Evolutionary conservation across 208 protist species (phyloP).

Genomic region (Leishmania martiniquensis): DNA sequence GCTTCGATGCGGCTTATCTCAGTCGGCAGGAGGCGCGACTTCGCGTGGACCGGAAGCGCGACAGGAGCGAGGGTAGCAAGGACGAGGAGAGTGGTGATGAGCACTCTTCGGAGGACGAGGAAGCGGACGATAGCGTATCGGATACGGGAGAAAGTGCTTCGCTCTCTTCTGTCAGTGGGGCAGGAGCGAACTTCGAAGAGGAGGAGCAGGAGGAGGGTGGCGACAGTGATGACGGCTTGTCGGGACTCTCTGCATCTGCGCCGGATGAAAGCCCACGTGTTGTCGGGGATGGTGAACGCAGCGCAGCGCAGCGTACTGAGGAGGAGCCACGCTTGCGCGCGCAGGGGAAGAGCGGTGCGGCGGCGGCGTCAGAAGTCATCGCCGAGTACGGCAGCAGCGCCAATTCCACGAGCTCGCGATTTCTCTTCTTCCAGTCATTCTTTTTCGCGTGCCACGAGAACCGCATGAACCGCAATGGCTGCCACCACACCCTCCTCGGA

Average conservation of each 20-base stretch:
- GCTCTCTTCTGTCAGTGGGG: neutral
- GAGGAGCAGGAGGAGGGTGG: constrained; percentile 4
- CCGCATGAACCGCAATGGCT: constrained; percentile 22
- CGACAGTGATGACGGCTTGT: neutral
- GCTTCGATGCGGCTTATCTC: constrained; percentile 36
- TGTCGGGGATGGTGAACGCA: neutral
- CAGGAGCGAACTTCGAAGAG: constrained; percentile 7
- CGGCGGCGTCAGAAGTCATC: neutral
- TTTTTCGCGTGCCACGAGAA: constrained; percentile 65
- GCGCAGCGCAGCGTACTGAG: neutral
- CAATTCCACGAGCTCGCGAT: constrained; percentile 4
- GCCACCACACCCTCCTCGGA: constrained; percentile 75
- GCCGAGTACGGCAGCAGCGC: neutral
- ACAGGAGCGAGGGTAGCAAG: constrained; percentile 8
- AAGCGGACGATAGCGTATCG: constrained; percentile 7
- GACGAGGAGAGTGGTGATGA: neutral
- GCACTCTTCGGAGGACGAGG: constrained; percentile 27
- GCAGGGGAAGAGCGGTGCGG: neutral
- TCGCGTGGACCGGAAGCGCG: neutral
- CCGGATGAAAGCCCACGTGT: neutral
- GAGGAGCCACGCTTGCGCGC: neutral
- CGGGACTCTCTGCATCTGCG: neutral
- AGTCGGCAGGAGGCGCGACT: constrained; percentile 29
- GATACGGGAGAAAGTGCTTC: neutral
- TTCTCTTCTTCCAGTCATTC: constrained; percentile 48